These are phyloP conservation scores for Trebouxiophyceae sp. DNA, from an alignment of 163 green algal species.

Conservation along the genomic window DNA sequence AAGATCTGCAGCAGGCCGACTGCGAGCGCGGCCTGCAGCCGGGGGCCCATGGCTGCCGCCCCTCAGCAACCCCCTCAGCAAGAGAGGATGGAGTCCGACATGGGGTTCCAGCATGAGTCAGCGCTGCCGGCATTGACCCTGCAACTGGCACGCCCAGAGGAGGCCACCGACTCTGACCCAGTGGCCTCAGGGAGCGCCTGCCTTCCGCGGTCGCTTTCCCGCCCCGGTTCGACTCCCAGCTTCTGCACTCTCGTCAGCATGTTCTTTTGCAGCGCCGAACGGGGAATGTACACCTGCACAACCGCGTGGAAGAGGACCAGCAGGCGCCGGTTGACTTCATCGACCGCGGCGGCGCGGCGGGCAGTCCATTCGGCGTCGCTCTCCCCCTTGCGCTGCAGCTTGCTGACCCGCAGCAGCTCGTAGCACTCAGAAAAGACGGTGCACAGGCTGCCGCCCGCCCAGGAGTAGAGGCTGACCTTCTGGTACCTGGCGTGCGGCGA, in stretches of 20 bases:
- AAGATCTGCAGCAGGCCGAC: conserved; percentile 68
- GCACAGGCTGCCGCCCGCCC: conserved; percentile 64
- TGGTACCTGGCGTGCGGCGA: conserved; percentile 33
- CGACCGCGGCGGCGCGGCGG: conserved; percentile 42
- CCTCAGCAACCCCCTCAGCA: no score
- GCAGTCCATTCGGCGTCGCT: conserved; percentile 49
- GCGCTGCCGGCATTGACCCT: background rate
- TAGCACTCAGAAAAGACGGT: conserved; percentile 20
- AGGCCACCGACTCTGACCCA: no score
- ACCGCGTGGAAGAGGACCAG: conserved; percentile 59
- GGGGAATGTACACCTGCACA: no score
- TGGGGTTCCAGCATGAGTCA: background rate
- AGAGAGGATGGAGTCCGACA: background rate
- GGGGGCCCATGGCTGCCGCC: background rate
- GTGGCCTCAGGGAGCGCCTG: no score
- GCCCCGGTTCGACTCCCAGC: no score
- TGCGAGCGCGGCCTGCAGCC: conserved; percentile 64
- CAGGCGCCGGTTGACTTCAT: conserved; percentile 53
- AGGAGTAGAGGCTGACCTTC: conserved; percentile 71
- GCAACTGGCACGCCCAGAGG: no score
- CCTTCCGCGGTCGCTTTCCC: no score
- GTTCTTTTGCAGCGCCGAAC: no score
- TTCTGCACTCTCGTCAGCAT: no score
- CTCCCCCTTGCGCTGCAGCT: conserved; percentile 40
- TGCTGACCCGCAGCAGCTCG: conserved; percentile 12